Evolutionary conservation across 2,329 filamentous ascomycete species (phyloP).

Genomic region (Monilinia vaccinii-corymbosi): DNA sequence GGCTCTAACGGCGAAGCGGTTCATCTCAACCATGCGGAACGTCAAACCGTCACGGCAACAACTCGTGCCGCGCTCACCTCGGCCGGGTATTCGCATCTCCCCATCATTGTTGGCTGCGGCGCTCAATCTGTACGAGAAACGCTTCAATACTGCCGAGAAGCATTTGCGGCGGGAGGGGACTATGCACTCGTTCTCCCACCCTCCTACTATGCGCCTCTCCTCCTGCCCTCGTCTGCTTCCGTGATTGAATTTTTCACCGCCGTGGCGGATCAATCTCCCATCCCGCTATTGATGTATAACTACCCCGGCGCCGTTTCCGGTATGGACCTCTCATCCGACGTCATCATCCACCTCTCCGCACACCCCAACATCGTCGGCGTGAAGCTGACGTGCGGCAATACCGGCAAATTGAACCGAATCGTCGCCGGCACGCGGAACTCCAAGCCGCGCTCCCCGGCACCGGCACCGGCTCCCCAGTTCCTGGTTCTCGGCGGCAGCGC

Average conservation of each 20-base stretch:
- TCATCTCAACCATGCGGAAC: constrained; percentile 52
- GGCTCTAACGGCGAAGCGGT: constrained; percentile 62
- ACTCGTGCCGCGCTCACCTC: constrained; percentile 52
- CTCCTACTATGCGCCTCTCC: constrained; percentile 54
- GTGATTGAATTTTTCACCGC: constrained; percentile 51
- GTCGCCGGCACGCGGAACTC: constrained; percentile 47
- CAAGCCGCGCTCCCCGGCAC: constrained; percentile 31
- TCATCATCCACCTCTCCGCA: constrained; percentile 68
- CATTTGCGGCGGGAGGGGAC: constrained; percentile 53
- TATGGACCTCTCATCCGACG: constrained; percentile 81
- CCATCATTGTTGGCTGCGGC: constrained; percentile 58
- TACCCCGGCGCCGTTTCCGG: constrained; percentile 82
- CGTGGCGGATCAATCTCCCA: constrained; percentile 57
- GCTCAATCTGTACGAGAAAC: constrained; percentile 58
- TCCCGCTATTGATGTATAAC: constrained; percentile 81
- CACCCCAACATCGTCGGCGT: constrained; percentile 82
- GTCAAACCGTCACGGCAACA: constrained; percentile 47
- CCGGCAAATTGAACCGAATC: constrained; percentile 48
- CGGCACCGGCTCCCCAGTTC: constrained; percentile 38
- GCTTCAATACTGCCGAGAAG: constrained; percentile 54
- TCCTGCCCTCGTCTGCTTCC: constrained; percentile 39
- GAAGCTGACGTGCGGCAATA: constrained; percentile 87
- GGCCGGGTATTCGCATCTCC: constrained; percentile 47
- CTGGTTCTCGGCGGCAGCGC: constrained; percentile 64
- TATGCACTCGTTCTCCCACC: constrained; percentile 60